Evolutionary conservation across 306 rosid species (phyloP).

Genomic region (Castanea crenata): DNA sequence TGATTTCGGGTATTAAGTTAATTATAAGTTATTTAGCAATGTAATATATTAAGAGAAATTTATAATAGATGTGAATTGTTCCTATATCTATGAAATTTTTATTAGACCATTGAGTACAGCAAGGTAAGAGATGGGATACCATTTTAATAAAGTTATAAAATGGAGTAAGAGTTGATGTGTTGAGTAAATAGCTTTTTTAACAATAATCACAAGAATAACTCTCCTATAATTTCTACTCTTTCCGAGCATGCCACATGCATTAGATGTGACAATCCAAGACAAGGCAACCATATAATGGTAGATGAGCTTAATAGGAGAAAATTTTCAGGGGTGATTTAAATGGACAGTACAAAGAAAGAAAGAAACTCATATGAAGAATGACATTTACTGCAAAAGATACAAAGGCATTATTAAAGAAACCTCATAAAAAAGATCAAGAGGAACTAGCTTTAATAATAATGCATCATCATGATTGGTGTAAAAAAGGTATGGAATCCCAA

Average conservation of each 20-base stretch:
- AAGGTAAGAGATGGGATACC: too few relatives aligned
- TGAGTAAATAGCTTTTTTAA: too few relatives aligned
- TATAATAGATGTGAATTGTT: too few relatives aligned
- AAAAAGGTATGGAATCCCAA: neutral
- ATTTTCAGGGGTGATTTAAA: neutral
- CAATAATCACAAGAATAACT: too few relatives aligned
- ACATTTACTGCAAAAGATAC: neutral
- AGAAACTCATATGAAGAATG: neutral
- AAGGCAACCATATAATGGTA: neutral
- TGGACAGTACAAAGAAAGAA: neutral
- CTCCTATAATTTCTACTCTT: too few relatives aligned
- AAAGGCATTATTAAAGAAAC: neutral
- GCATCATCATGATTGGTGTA: neutral
- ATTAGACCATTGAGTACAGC: too few relatives aligned
- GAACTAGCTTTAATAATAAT: neutral
- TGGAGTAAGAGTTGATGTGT: too few relatives aligned
- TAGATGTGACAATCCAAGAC: neutral
- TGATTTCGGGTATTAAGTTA: constrained; percentile 53
- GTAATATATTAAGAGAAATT: too few relatives aligned
- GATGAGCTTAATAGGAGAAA: neutral
- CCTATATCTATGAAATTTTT: too few relatives aligned
- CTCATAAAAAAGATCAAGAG: neutral
- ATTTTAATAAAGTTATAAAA: too few relatives aligned
- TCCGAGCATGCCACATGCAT: neutral
- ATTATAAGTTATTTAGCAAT: too few relatives aligned